Evolutionary conservation across 2,329 filamentous ascomycete species (phyloP), one percentile per base, ranked within the genome.

Genomic region (Pestalotiopsis sp.): DNA sequence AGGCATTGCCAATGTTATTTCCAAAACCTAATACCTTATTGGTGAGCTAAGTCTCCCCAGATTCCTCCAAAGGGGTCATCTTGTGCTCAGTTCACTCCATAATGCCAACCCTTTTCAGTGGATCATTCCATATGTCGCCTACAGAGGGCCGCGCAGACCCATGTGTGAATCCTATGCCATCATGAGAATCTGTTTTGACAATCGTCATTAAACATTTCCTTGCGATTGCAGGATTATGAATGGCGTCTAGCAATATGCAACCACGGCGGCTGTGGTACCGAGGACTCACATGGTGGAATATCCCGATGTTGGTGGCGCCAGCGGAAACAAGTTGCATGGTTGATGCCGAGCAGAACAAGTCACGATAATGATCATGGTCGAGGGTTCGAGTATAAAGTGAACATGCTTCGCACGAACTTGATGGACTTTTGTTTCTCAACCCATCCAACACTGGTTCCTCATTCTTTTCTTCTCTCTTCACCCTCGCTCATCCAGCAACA

Each of bases 401-500:
- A 17, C 23, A 13, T 27, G 23, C 25, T 6, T 59, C 57, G 23
- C 57, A 6, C 57, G 57, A 59, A 20, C 36, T 14, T 27, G 57
- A 59, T 14, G 17, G 4, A 23, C 23, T 23, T 59, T 23, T 59
- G 23, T 13, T 36, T 3, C 23, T 14, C 25, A 17, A 59, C 23
- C 25, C 57, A 59, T 59, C 57, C 27, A 17, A 68, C 45, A 27
- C 66, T 67, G 59, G 69, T 40, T 60, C 70, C 70, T 69, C 66
- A 68, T 27, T 71, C 70, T 66, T 70, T 72, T 65, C 40, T 36
- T 65, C 66, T 65, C 66, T 62, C 45, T 68, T 7, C 17, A 70
- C 31, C 9, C 63, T 60, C 23, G 31, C 45, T 67, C 62, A 4
- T 20, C 38, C 41, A 59, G 23, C 11, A 76, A 49, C 0, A 77